phyloP scores from a whole-genome alignment of 495 filamentous ascomycete species.

The Penicillium macrosclerotiorum region DNA sequence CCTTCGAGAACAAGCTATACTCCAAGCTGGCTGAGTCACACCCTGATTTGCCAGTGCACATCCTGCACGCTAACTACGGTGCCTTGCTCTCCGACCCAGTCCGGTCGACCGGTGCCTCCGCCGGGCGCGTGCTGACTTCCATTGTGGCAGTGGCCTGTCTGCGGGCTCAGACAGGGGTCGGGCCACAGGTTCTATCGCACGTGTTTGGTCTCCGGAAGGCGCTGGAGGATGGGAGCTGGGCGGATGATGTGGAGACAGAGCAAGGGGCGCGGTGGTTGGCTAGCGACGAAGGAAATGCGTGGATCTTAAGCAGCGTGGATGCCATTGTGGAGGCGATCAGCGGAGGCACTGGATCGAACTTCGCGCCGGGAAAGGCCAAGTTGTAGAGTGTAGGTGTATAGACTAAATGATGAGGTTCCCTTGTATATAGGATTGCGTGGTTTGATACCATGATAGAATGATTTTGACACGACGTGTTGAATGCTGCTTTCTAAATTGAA shows the following conservation, averaged over 20 bases:
- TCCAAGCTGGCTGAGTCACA: conserved; percentile 65
- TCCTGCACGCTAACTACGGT: conserved; percentile 68
- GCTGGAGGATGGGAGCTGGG: conserved; percentile 61
- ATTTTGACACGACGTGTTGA: background rate
- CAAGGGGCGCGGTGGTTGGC: conserved; percentile 63
- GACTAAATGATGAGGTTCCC: background rate
- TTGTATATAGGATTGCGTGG: conserved; percentile 1
- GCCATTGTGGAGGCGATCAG: conserved; percentile 63
- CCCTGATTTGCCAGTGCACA: conserved; percentile 75
- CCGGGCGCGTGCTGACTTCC: conserved; percentile 63
- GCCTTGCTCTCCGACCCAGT: conserved; percentile 66
- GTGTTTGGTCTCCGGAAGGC: conserved; percentile 73
- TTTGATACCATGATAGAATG: conserved; percentile 4
- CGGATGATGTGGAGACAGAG: conserved; percentile 50
- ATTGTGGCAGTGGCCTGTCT: conserved; percentile 68
- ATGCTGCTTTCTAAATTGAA: too few species aligned
- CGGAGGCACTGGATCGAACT: conserved; percentile 53
- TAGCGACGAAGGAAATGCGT: conserved; percentile 68
- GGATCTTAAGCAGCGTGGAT: conserved; percentile 70
- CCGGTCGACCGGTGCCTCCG: conserved; percentile 46
- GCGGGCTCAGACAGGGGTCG: conserved; percentile 72
- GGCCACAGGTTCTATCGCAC: conserved; percentile 73
- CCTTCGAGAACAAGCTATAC: conserved; percentile 67
- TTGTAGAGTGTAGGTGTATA: conserved; percentile 30
- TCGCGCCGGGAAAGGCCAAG: conserved; percentile 55